Conservation (phyloP, 345 rosid species). For the Diplotaxis tenuifolia region DNA sequence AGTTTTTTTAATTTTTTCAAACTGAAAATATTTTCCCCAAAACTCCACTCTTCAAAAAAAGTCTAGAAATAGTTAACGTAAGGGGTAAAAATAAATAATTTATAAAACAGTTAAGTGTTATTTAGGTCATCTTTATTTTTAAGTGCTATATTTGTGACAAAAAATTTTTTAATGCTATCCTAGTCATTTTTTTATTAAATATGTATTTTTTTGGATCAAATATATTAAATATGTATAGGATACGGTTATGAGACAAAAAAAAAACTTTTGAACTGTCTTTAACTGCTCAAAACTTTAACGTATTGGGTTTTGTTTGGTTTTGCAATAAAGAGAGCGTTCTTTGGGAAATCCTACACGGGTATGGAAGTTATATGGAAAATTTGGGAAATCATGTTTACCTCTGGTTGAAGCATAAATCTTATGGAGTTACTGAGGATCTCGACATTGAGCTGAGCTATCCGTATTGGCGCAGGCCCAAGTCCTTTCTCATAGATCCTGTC, state of each 20-base stretch:
- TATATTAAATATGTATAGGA: neutral
- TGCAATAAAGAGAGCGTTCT: neutral
- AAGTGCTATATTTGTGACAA: too few relatives aligned
- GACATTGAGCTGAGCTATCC: constrained; percentile 66
- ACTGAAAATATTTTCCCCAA: too few relatives aligned
- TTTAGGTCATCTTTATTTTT: too few relatives aligned
- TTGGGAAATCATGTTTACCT: constrained; percentile 48
- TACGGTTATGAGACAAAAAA: neutral
- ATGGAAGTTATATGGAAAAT: neutral
- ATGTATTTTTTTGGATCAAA: too few relatives aligned
- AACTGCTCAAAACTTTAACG: neutral
- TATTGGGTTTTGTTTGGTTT: neutral
- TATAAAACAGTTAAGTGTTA: too few relatives aligned
- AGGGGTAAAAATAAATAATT: too few relatives aligned
- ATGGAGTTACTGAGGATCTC: constrained; percentile 81
- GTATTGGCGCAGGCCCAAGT: constrained; percentile 85
- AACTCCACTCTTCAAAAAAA: too few relatives aligned
- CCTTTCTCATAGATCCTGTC: constrained; percentile 67
- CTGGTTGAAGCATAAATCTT: constrained; percentile 85
- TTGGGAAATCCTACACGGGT: neutral
- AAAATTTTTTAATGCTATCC: too few relatives aligned
- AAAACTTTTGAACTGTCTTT: neutral
- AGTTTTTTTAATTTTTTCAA: too few relatives aligned
- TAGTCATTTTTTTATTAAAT: too few relatives aligned
- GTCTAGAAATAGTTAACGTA: too few relatives aligned